Base-by-base conservation (phyloP, 2,329 filamentous ascomycete species). In the Alternaria dauci region DNA sequence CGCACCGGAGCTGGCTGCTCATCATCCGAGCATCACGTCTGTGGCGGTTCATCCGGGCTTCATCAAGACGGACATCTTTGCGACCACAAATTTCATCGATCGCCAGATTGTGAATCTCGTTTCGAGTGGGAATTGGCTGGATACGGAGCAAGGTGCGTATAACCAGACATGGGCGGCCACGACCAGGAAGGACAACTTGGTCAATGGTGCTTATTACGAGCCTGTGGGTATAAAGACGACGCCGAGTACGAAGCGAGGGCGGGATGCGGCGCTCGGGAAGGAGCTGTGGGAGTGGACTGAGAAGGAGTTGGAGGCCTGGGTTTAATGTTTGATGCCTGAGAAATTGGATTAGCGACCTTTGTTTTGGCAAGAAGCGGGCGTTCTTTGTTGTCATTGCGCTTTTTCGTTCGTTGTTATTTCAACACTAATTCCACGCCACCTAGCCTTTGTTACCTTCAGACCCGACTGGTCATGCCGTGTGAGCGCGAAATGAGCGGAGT, bases 1-100 rank as follows among this genome's bases (percentile, higher is more conserved):
- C 65, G 71, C 81, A 0, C 67, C 74, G 4, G 76, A 81, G 47
- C 72, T 84, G 5, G 80, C 81, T 1, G 58, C 68, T 18, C 76
- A 74, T 0, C 81, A 85, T 61, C 83, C 83, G 0, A 55, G 73
- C 5, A 78, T 86, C 55, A 82, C 76, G 0, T 73, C 73, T 8
- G 77, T 81, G 0, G 73, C 80, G 0, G 62, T 85, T 2, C 83
- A 86, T 60, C 84, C 84, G 0, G 84, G 84, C 11, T 75, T 82
- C 30, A 81, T 85, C 26, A 61, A 76, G 18, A 84, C 83, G 0
- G 80, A 82, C 18, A 59, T 84, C n/a, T 80, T 71, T 42, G 61
- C 66, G 5, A 54, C 59, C 1, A 72, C 70, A 1, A 71, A 75
- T 62, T 75, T 67, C 32, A 61, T 57, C 44, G 70, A 69, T 55